Conservation (phyloP, 345 rosid species). For the Syzygium aqueum region DNA sequence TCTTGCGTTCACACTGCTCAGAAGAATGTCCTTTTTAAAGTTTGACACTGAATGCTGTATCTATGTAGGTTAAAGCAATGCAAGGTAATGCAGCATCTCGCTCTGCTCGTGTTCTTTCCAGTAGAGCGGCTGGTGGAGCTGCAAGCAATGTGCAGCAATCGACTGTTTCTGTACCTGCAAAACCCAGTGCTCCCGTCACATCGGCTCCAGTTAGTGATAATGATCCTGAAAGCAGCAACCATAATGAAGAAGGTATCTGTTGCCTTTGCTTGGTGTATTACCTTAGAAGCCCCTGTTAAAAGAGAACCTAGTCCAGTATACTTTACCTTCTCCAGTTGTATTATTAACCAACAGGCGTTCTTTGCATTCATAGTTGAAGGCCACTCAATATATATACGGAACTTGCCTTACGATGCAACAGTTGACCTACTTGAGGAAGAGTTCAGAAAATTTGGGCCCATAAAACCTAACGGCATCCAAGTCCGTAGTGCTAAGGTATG, state of each 20-base stretch:
- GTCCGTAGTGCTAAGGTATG: slow-evolving; percentile 71
- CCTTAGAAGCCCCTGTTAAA: background rate
- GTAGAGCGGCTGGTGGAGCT: slow-evolving; percentile 20
- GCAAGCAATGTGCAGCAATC: slow-evolving; percentile 17
- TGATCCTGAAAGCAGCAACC: slow-evolving; percentile 30
- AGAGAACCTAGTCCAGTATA: background rate
- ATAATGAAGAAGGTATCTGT: slow-evolving; percentile 41
- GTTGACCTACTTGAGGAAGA: slow-evolving; percentile 55
- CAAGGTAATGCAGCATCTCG: slow-evolving; percentile 24
- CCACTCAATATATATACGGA: slow-evolving; percentile 64
- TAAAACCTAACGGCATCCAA: slow-evolving; percentile 66
- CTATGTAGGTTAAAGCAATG: slow-evolving; percentile 44
- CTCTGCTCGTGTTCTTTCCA: slow-evolving; percentile 26
- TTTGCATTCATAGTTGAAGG: slow-evolving; percentile 39
- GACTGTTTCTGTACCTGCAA: slow-evolving; percentile 10
- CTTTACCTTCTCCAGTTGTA: background rate
- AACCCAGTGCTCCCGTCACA: slow-evolving; percentile 26
- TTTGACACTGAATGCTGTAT: background rate
- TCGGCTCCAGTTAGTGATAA: slow-evolving; percentile 12
- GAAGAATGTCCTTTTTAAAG: background rate
- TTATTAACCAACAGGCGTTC: background rate
- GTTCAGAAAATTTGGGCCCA: slow-evolving; percentile 67
- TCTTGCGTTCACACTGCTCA: background rate
- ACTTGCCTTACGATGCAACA: slow-evolving; percentile 61
- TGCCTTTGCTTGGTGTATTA: background rate